A percentile compares a stretch with the other conserved stretches of the same genome.
These are phyloP conservation scores for Phytophthora sansomeana DNA, from an alignment of 352 stramenopile species.

Conservation along the genomic window DNA sequence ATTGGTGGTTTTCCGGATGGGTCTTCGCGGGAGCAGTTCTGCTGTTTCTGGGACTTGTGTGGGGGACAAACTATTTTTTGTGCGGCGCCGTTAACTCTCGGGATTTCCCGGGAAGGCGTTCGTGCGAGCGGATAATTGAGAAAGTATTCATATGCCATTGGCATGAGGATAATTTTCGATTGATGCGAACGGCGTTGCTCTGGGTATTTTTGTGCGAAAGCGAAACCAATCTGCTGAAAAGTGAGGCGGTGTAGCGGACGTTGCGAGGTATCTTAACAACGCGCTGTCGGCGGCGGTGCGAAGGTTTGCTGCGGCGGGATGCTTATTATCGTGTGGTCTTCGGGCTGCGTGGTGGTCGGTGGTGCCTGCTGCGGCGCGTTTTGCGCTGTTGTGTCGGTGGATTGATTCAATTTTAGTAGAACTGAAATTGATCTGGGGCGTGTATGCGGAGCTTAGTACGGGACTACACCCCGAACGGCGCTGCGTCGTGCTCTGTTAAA, in stretches of 20 bases:
- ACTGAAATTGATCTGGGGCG: constrained; percentile 22
- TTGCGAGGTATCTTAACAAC: constrained; percentile 9
- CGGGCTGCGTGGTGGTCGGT: no score
- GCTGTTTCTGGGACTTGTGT: no score
- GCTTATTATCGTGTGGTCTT: constrained; percentile 4
- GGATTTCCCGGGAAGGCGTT: neutral
- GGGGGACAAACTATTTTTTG: no score
- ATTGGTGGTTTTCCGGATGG: constrained; percentile 1
- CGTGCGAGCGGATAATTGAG: no score
- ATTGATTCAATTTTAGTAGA: no score
- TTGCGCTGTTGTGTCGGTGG: no score
- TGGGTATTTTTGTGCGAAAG: constrained; percentile 14
- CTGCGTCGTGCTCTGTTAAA: constrained; percentile 13
- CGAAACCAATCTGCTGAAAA: neutral
- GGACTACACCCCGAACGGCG: constrained; percentile 2
- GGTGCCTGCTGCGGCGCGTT: no score
- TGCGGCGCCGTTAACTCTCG: neutral
- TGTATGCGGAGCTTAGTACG: constrained; percentile 4
- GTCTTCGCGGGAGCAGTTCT: neutral
- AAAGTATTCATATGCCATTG: constrained; percentile 13
- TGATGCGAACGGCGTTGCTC: constrained; percentile 16
- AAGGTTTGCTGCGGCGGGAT: constrained; percentile 6
- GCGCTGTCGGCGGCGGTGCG: constrained; percentile 6
- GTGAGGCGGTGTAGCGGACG: neutral
- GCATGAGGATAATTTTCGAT: no score